Evolutionary conservation across 2,329 filamentous ascomycete species (phyloP), one percentile per base, ranked within the genome.

Genomic region (Colletotrichum incanum): DNA sequence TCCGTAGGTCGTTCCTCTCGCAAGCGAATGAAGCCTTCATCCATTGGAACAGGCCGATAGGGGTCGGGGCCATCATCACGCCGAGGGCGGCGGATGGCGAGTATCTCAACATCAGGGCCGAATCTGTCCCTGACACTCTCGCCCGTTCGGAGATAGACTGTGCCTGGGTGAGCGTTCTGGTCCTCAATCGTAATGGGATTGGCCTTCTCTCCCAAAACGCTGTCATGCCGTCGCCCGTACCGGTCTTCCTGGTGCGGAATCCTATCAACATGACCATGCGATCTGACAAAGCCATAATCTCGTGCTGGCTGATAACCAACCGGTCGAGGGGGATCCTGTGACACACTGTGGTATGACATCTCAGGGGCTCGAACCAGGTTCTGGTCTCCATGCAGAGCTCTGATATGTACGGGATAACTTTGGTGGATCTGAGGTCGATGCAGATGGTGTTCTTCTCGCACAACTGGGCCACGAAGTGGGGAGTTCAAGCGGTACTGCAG

Each of bases 141-240:
- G 82, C 82, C 72, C 81, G 65, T 83, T 82, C 20, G 81, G 80
- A 67, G 55, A n/a, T 60, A 47, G 41, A 71, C 23, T n/a, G 50
- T 52, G 28, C 59, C 52, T 23, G 41, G 43, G 20, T 45, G 67
- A 39, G 54, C 28, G 28, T 81, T 81, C 39, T 81, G 78, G 74
- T 84, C 81, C 73, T 84, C 81, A 82, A 84, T 84, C 74, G 83
- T 65, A 58, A 83, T 77, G 23, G 79, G 79, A 28, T 79, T 80
- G n/a, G 76, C 76, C 49, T 77, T 77, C 31, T 75, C 77, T 63
- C 80, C 82, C 23, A 61, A 5, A 3, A 37, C 39, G 20, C 52
- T 41, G n/a, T 39, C 65, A 41, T 70, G 47, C 20, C 64, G 43
- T 6, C 45, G 60, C 28, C 50, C 39, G 7, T 37, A 41, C 11